phyloP scores from a whole-genome alignment of 2,329 filamentous ascomycete species.

The Metarhizium anisopliae region DNA sequence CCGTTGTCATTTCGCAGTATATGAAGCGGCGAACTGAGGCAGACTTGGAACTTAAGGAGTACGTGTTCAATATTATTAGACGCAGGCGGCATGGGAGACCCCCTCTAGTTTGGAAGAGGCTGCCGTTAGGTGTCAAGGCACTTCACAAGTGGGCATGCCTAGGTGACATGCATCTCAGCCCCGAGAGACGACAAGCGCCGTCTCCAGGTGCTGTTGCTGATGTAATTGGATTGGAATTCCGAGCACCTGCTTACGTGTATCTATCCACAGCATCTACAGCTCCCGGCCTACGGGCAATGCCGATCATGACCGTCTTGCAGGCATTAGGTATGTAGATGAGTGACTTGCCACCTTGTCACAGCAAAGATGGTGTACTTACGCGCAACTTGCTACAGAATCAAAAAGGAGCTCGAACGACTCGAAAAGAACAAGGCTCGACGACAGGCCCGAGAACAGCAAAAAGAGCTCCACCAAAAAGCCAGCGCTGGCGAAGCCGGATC shows the following conservation, averaged over 20 bases:
- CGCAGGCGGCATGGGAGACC: slow-evolving; percentile 1
- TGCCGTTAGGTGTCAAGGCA: slow-evolving; percentile 11
- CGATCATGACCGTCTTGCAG: slow-evolving; percentile 39
- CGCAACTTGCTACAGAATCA: slow-evolving; percentile 22
- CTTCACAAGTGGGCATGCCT: slow-evolving; percentile 13
- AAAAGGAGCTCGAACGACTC: slow-evolving; percentile 67
- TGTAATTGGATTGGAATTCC: slow-evolving; percentile 24
- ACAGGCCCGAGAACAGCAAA: slow-evolving; percentile 83
- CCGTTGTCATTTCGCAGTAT: slow-evolving; percentile 83
- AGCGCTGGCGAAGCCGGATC: slow-evolving; percentile 38
- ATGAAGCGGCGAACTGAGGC: slow-evolving; percentile 65
- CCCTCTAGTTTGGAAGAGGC: slow-evolving; percentile 9
- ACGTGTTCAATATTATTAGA: slow-evolving; percentile 26
- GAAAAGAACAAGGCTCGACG: slow-evolving; percentile 87
- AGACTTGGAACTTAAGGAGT: slow-evolving; percentile 67
- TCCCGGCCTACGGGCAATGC: slow-evolving; percentile 40
- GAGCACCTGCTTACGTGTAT: slow-evolving; percentile 29
- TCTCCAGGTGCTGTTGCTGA: slow-evolving; percentile 20
- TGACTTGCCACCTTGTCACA: neutral
- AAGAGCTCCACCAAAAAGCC: slow-evolving; percentile 49
- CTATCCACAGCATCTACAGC: slow-evolving; percentile 38
- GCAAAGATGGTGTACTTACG: neutral
- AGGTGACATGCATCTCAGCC: slow-evolving; percentile 7
- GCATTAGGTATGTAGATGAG: slow-evolving; percentile 25
- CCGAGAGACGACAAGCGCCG: slow-evolving; percentile 15